A percentile compares a stretch with the other conserved stretches of the same genome.
Evolutionary conservation across 495 filamentous ascomycete genomes (phyloP).

Genomic region (Penicillium nucicola): DNA sequence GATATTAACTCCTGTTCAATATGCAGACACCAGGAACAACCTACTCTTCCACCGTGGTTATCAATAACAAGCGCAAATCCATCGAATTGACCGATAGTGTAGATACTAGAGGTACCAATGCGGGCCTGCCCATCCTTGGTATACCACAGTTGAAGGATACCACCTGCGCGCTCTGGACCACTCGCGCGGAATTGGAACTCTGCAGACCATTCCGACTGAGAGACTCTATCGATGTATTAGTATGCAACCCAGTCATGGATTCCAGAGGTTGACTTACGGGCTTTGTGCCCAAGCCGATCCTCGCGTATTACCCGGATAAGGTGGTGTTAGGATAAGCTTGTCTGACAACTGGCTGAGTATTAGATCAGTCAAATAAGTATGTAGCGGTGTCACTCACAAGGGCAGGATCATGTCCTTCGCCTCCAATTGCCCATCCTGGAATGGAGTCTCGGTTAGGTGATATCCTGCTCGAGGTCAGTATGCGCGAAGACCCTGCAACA

Average conservation of each 20-base stretch:
- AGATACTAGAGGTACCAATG: conserved; percentile 71
- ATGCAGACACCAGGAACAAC: conserved; percentile 4
- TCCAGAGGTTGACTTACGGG: conserved; percentile 39
- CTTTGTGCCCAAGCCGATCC: conserved; percentile 78
- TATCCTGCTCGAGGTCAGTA: conserved; percentile 43
- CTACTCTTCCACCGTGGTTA: conserved; percentile 73
- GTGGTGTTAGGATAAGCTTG: conserved; percentile 87
- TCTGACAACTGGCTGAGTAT: conserved; percentile 64
- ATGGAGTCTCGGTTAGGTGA: conserved; percentile 54
- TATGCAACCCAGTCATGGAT: neutral
- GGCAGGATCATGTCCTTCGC: conserved; percentile 67
- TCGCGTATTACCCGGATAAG: conserved; percentile 79
- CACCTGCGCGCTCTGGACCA: conserved; percentile 79
- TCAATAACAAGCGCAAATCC: conserved; percentile 85
- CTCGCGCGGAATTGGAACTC: conserved; percentile 85
- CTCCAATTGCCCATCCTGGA: conserved; percentile 65
- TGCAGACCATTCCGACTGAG: conserved; percentile 67
- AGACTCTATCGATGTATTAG: conserved; percentile 29
- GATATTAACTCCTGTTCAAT: conserved; percentile 9
- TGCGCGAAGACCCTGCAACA: neutral
- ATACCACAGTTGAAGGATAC: conserved; percentile 94
- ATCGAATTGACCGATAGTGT: conserved; percentile 79
- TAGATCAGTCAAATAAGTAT: neutral
- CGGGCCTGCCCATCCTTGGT: conserved; percentile 63
- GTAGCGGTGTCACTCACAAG: conserved; percentile 35